phyloP scores from a whole-genome alignment of 2,329 filamentous ascomycete species.

The Thermochaetoides dissita region DNA sequence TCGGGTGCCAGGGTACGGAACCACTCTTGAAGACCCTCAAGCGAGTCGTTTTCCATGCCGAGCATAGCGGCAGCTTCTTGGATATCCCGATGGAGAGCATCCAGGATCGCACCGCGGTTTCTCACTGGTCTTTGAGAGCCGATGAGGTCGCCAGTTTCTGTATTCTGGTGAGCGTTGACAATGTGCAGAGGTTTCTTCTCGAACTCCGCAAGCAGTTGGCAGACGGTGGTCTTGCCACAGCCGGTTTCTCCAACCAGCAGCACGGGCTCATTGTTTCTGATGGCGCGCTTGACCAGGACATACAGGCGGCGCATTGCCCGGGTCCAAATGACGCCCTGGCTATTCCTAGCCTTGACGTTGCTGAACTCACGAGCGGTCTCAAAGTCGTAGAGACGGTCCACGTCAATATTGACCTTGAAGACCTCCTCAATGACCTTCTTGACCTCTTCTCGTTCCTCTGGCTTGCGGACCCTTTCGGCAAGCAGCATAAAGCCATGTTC shows the following conservation, averaged over 20 bases:
- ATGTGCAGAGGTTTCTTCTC: constrained; percentile 65
- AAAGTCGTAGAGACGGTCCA: constrained; percentile 57
- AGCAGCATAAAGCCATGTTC: constrained; percentile 92
- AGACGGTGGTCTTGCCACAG: constrained; percentile 94
- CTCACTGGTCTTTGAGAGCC: constrained; percentile 85
- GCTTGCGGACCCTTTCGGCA: constrained; percentile 84
- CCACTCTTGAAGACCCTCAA: constrained; percentile 42
- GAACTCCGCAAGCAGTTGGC: constrained; percentile 77
- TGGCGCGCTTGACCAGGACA: constrained; percentile 71
- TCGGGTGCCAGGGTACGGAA: constrained; percentile 42
- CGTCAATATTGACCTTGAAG: constrained; percentile 74
- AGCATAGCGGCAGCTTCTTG: constrained; percentile 28
- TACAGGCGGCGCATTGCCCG: constrained; percentile 85
- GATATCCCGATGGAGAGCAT: constrained; percentile 51
- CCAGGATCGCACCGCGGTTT: constrained; percentile 62
- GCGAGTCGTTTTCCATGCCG: constrained; percentile 24
- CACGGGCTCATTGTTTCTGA: constrained; percentile 85
- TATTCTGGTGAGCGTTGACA: constrained; percentile 96
- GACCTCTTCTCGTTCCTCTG: constrained; percentile 71
- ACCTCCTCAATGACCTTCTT: constrained; percentile 79
- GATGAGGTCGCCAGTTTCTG: constrained; percentile 93
- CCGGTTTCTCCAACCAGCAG: constrained; percentile 92
- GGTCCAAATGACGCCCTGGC: constrained; percentile 76
- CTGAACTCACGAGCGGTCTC: constrained; percentile 41
- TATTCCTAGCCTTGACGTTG: constrained; percentile 33